These are phyloP conservation scores for Saccharum spontaneum DNA, from an alignment of 176 grass and related monocot genomes.

Conservation along the genomic window DNA sequence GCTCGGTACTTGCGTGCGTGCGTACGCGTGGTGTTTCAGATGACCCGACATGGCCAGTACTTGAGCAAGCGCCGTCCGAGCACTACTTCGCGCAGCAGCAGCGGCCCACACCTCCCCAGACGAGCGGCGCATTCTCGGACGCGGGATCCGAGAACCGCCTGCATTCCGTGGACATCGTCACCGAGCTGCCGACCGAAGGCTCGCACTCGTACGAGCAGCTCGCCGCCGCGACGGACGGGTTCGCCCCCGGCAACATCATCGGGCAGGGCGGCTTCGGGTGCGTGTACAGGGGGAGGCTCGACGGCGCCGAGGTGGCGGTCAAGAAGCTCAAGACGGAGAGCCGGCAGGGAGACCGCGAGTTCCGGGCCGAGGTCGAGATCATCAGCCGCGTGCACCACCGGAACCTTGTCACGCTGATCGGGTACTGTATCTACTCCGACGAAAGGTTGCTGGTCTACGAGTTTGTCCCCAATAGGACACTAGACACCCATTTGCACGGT, in stretches of 20 bases:
- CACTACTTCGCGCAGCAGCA: constrained; percentile 15
- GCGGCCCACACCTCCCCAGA: constrained; percentile 9
- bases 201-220: constrained; percentile 44
- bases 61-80: constrained; percentile 11
- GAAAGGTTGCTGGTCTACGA: constrained; percentile 55
- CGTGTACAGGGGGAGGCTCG: constrained; percentile 41
- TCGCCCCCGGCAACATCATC: constrained; percentile 35
- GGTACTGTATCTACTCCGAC: constrained; percentile 31
- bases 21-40: neutral
- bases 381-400: constrained; percentile 51
- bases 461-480: constrained; percentile 50
- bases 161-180: constrained; percentile 22
- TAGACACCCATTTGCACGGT: constrained; percentile 45
- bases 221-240: constrained; percentile 38
- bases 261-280: constrained; percentile 51
- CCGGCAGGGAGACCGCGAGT: constrained; percentile 51
- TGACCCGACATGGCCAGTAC: neutral
- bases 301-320: constrained; percentile 37
- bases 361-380: constrained; percentile 53
- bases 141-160: neutral
- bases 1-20: too few species aligned
- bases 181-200: constrained; percentile 17
- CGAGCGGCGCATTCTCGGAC: constrained; percentile 26
- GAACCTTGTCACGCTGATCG: constrained; percentile 39
- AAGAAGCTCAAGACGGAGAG: constrained; percentile 42